phyloP scores from a whole-genome alignment of 148 eudicot species.

The Talinum fruticosum region DNA sequence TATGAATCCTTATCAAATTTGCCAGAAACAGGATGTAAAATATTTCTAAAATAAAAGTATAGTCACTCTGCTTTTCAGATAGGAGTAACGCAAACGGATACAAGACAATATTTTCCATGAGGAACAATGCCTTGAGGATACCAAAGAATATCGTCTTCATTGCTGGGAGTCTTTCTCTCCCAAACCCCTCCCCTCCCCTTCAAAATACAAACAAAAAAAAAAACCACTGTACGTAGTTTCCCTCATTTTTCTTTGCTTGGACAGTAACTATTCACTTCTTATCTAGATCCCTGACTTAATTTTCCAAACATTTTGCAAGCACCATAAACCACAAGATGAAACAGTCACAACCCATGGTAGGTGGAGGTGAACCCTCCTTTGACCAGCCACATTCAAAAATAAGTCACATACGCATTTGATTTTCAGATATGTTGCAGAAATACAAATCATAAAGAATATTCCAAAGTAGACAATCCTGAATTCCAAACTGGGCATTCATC shows the following conservation, averaged over 20 bases:
- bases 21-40: too few relatives aligned
- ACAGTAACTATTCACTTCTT: not conserved
- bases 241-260: not conserved
- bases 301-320: not conserved
- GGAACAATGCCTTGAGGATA: too few relatives aligned
- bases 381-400: not conserved
- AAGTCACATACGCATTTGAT: not conserved
- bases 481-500: too few relatives aligned
- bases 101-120: too few relatives aligned
- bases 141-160: too few relatives aligned
- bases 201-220: too few relatives aligned
- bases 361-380: not conserved
- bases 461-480: not conserved
- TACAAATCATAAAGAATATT: not conserved
- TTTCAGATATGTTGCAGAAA: not conserved
- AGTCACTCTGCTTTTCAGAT: too few relatives aligned
- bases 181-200: too few relatives aligned
- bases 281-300: not conserved
- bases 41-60: too few relatives aligned
- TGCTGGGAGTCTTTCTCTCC: too few relatives aligned
- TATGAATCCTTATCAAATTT: too few relatives aligned
- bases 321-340: not conserved
- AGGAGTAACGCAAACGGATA: too few relatives aligned
- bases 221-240: not conserved
- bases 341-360: not conserved